These are phyloP conservation scores for Mucuna pruriens DNA, from an alignment of 306 rosid species.

Conservation along the genomic window DNA sequence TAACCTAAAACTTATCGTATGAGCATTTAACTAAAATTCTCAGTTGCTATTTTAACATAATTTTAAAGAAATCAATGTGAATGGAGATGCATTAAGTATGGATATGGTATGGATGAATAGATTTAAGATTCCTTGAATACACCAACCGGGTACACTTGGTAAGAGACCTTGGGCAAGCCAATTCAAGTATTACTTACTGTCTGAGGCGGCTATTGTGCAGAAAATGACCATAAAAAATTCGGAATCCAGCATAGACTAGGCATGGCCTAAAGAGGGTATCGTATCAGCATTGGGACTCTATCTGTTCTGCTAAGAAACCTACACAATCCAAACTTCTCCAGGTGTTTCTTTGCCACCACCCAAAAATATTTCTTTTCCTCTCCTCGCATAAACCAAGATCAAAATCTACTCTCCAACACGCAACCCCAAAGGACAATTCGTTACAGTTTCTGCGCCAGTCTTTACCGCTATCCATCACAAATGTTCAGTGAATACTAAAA, in stretches of 20 bases:
- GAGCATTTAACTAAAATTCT: too few relatives aligned
- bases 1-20: too few relatives aligned
- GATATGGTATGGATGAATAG: too few relatives aligned
- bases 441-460: slow-evolving; percentile 4
- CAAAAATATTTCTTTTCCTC: background rate
- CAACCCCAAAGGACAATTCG: slow-evolving; percentile 42
- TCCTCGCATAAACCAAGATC: slow-evolving; percentile 29
- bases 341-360: background rate
- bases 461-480: background rate
- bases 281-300: slow-evolving; percentile 48
- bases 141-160: too few relatives aligned
- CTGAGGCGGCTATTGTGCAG: background rate
- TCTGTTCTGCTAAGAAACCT: slow-evolving; percentile 9
- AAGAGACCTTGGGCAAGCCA: background rate
- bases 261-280: slow-evolving; percentile 25
- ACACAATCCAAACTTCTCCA: background rate
- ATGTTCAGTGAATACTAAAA: background rate
- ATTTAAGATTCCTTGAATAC: too few relatives aligned
- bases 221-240: background rate
- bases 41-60: too few relatives aligned
- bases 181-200: background rate
- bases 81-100: too few relatives aligned
- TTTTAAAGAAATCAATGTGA: too few relatives aligned
- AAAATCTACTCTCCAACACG: slow-evolving; percentile 36
- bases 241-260: background rate